Percentiles rank a stretch among this genome's conserved stretches.
phyloP scores from a whole-genome alignment of 2,329 filamentous ascomycete genomes.

The Coniochaeta hoffmannii region DNA sequence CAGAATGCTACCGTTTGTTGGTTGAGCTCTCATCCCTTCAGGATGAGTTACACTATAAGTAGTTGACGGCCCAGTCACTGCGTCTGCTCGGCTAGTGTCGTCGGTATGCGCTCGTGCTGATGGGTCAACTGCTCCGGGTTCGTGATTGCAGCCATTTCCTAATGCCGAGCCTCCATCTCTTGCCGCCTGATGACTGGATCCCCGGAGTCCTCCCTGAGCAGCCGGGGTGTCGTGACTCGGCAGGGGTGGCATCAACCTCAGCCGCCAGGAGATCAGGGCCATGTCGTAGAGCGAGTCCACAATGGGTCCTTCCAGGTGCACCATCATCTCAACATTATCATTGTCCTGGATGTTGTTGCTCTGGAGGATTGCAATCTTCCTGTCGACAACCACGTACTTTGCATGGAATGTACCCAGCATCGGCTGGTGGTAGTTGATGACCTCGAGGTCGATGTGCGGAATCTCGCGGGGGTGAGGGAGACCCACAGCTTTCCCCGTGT shows the following conservation, averaged over 20 bases:
- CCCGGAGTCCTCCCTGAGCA: slow-evolving; percentile 19
- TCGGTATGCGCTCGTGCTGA: slow-evolving; percentile 4
- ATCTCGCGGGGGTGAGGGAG: slow-evolving; percentile 59
- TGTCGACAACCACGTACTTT: slow-evolving; percentile 72
- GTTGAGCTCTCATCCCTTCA: neutral
- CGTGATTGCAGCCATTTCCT: slow-evolving; percentile 13
- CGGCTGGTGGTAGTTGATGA: slow-evolving; percentile 65
- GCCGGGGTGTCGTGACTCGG: slow-evolving; percentile 48
- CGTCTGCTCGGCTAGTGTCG: slow-evolving; percentile 9
- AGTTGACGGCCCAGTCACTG: slow-evolving; percentile 14
- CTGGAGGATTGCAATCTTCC: slow-evolving; percentile 61
- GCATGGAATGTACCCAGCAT: slow-evolving; percentile 68
- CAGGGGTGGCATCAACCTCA: slow-evolving; percentile 49
- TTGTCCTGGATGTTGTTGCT: slow-evolving; percentile 78
- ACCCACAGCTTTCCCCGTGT: slow-evolving; percentile 47
- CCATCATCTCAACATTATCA: slow-evolving; percentile 76
- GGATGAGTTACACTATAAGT: slow-evolving; percentile 12
- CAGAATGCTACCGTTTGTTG: neutral
- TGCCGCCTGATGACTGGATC: slow-evolving; percentile 9
- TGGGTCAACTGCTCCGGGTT: slow-evolving; percentile 10
- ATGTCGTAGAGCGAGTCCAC: slow-evolving; percentile 72
- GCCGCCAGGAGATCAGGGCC: slow-evolving; percentile 65
- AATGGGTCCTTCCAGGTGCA: slow-evolving; percentile 67
- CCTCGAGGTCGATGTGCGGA: slow-evolving; percentile 63
- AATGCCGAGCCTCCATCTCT: neutral